Percentiles rank a stretch among this genome's conserved stretches.
Conservation (phyloP, 169 alveolate species). For the Plasmodium billcollinsi region DNA sequence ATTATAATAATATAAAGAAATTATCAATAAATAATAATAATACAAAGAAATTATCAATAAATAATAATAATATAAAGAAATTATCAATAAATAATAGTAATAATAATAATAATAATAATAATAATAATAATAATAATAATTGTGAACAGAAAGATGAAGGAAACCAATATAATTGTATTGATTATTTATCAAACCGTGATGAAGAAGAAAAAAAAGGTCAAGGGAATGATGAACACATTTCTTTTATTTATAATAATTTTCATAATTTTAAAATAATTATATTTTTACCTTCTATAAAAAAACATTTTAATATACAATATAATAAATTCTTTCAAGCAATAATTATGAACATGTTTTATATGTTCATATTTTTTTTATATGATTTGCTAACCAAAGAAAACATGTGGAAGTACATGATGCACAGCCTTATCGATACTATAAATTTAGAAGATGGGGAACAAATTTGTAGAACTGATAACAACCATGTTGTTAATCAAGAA, state of each 20-base stretch:
- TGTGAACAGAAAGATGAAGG: neutral
- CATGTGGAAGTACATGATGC: constrained; percentile 35
- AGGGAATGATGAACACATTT: constrained; percentile 7
- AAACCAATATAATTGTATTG: neutral
- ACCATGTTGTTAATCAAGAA: neutral
- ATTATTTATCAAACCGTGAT: neutral
- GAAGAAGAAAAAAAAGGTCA: neutral
- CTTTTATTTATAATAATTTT: constrained; percentile 21
- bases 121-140: neutral
- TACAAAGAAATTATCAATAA: neutral
- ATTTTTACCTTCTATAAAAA: constrained; percentile 60
- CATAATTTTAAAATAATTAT: constrained; percentile 49
- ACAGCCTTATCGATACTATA: constrained; percentile 22
- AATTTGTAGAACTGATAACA: constrained; percentile 1
- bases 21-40: neutral
- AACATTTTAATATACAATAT: constrained; percentile 61
- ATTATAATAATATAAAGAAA: neutral
- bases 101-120: neutral
- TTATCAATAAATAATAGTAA: neutral
- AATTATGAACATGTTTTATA: constrained; percentile 51
- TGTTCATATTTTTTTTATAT: constrained; percentile 40
- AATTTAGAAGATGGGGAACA: neutral
- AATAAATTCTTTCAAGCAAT: constrained; percentile 75
- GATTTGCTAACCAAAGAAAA: constrained; percentile 42
- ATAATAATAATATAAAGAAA: neutral